A percentile compares a stretch with the other conserved stretches of the same genome.
These are phyloP conservation scores for Cercospora sp. DNA, from an alignment of 2,329 filamentous ascomycete species.

Conservation along the genomic window DNA sequence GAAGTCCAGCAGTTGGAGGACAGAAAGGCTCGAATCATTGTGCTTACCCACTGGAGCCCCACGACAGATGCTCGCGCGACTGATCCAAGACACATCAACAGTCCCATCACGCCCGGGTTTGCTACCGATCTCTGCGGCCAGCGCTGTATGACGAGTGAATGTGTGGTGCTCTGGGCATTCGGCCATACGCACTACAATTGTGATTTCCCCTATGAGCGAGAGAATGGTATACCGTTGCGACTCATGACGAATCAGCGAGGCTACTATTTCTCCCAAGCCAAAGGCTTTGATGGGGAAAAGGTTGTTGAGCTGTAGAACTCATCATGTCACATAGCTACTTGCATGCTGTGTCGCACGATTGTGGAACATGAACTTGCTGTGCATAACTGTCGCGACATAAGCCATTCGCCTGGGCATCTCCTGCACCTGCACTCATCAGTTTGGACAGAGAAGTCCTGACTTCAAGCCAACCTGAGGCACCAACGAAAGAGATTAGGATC, in stretches of 20 bases:
- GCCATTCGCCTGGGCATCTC: no score
- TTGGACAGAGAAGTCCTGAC: no score
- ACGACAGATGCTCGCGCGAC: constrained; percentile 39
- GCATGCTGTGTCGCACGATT: no score
- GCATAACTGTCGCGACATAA: no score
- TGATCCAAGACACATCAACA: constrained; percentile 40
- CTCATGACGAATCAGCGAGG: constrained; percentile 22
- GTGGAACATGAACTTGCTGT: no score
- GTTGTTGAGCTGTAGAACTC: constrained; percentile 6
- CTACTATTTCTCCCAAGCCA: constrained; percentile 20
- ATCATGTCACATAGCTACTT: neutral
- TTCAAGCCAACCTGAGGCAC: no score
- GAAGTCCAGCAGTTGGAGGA: constrained; percentile 37
- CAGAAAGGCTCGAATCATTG: constrained; percentile 33
- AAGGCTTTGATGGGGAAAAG: constrained; percentile 11
- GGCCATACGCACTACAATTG: constrained; percentile 25
- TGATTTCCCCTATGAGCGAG: constrained; percentile 13
- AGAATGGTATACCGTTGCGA: constrained; percentile 4
- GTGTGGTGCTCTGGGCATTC: constrained; percentile 22
- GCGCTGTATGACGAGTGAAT: constrained; percentile 11
- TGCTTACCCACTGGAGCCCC: constrained; percentile 51
- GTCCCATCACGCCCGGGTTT: constrained; percentile 18
- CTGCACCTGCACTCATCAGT: no score
- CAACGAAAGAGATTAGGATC: no score
- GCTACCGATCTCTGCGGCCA: constrained; percentile 17